A percentile compares a stretch with the other conserved stretches of the same genome.
phyloP scores from a whole-genome alignment of 768 basidiomycete species.

The Leccinum sublutescens region DNA sequence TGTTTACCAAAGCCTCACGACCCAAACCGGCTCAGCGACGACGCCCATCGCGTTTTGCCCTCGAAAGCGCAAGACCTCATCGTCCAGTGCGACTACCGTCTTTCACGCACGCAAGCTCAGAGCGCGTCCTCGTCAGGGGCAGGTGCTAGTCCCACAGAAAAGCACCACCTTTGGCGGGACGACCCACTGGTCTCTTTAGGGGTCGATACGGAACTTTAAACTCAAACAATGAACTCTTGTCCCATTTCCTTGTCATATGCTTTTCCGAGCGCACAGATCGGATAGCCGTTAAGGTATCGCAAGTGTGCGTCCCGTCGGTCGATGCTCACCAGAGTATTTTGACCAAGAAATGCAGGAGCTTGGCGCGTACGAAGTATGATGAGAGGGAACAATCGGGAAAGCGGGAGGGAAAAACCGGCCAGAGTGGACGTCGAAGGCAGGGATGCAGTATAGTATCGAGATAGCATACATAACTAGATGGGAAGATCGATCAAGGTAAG shows the following conservation, averaged over 20 bases:
- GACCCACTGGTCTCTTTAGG: conserved; percentile 89
- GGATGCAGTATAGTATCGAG: conserved; percentile 83
- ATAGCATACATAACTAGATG: conserved; percentile 83
- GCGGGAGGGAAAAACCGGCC: conserved; percentile 58
- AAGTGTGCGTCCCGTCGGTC: conserved; percentile 89
- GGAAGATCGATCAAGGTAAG: conserved; percentile 37
- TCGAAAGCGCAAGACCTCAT: too few species aligned
- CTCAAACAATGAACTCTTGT: conserved; percentile 86
- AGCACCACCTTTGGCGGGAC: conserved; percentile 66
- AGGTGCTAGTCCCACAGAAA: too few species aligned
- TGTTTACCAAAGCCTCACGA: too few species aligned
- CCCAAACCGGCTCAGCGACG: too few species aligned
- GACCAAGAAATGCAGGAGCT: conserved; percentile 79
- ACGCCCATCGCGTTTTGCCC: too few species aligned
- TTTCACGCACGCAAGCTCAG: too few species aligned
- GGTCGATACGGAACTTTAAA: conserved; percentile 95
- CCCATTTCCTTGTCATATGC: conserved; percentile 96
- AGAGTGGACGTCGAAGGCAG: conserved; percentile 81
- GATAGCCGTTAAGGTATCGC: conserved; percentile 71
- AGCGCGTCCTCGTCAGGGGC: too few species aligned
- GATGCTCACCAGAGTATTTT: conserved; percentile 95
- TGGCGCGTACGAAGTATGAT: conserved; percentile 95
- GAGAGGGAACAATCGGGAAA: conserved; percentile 86
- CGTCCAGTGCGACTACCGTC: too few species aligned
- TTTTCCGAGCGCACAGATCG: conserved; percentile 87